Evolutionary conservation across 2,329 filamentous ascomycete species (phyloP).

Genomic region (Epichloe gansuensis): DNA sequence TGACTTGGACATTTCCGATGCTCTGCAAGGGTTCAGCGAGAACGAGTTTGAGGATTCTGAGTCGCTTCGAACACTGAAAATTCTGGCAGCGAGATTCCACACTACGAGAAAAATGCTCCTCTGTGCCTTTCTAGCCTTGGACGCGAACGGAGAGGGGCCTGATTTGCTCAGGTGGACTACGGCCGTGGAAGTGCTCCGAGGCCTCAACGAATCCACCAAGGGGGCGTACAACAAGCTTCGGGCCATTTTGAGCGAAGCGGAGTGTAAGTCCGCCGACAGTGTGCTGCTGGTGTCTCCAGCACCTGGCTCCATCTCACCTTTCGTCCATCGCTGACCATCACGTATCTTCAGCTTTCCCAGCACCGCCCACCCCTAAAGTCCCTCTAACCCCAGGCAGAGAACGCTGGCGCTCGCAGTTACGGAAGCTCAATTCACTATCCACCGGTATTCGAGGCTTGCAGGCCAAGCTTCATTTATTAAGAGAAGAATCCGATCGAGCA

Average conservation of each 20-base stretch:
- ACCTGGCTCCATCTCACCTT: background rate
- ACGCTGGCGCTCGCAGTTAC: constrained; percentile 72
- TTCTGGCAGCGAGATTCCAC: constrained; percentile 67
- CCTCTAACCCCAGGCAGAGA: constrained; percentile 64
- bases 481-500: constrained; percentile 74
- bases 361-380: constrained; percentile 42
- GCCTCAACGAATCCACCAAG: constrained; percentile 47
- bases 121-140: constrained; percentile 77
- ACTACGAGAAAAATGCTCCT: constrained; percentile 73
- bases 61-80: constrained; percentile 68
- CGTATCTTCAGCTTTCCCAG: constrained; percentile 32
- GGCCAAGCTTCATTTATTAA: constrained; percentile 82
- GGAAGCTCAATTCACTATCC: constrained; percentile 77
- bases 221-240: constrained; percentile 53
- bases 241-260: constrained; percentile 62
- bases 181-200: constrained; percentile 61
- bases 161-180: constrained; percentile 70
- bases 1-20: constrained; percentile 57
- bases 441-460: constrained; percentile 84
- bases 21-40: constrained; percentile 51
- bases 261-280: constrained; percentile 41
- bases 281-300: background rate
- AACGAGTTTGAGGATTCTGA: constrained; percentile 63
- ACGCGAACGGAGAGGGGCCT: constrained; percentile 63
- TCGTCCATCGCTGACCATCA: background rate